Evolutionary conservation across 768 basidiomycete genomes (phyloP).

Genomic region (Rhizopogon sp.): DNA sequence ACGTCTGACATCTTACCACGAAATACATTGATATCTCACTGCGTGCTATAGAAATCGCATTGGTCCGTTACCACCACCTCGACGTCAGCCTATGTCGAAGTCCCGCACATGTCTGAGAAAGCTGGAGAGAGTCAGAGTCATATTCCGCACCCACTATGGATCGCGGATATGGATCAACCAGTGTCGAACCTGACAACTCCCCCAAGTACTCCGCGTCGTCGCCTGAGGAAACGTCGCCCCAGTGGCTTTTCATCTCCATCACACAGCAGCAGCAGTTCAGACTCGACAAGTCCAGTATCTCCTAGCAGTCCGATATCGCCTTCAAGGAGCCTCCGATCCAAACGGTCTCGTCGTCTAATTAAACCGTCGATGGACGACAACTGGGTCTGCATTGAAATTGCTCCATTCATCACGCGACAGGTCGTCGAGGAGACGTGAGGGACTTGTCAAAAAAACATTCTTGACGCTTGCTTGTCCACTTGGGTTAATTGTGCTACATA

Average conservation of each 20-base stretch:
- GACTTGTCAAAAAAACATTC: not conserved
- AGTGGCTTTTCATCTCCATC: slow-evolving; percentile 3
- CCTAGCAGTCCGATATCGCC: slow-evolving; percentile 5
- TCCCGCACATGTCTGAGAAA: not conserved
- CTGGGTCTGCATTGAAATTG: slow-evolving; percentile 27
- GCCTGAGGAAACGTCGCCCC: slow-evolving; percentile 27
- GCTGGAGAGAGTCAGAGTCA: not conserved
- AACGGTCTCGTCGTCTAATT: slow-evolving; percentile 12
- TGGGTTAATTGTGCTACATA: not conserved
- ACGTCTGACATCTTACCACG: not conserved
- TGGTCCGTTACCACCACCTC: slow-evolving; percentile 32
- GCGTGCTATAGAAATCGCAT: slow-evolving; percentile 22
- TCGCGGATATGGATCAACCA: not conserved
- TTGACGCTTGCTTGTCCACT: not conserved
- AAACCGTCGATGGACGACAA: slow-evolving; percentile 17
- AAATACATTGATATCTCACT: not conserved
- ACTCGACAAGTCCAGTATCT: not conserved
- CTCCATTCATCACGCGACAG: slow-evolving; percentile 17
- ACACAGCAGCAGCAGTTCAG: not conserved
- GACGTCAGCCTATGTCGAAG: slow-evolving; percentile 26
- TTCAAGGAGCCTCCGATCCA: slow-evolving; percentile 13
- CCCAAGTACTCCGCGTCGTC: slow-evolving; percentile 18
- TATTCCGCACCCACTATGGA: not conserved
- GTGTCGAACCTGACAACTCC: slow-evolving; percentile 8
- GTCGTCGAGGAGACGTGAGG: not conserved